Evolutionary conservation across 2,329 filamentous ascomycete genomes (phyloP), one percentile per base, ranked within the genome.

Genomic region (Nemania abortiva): DNA sequence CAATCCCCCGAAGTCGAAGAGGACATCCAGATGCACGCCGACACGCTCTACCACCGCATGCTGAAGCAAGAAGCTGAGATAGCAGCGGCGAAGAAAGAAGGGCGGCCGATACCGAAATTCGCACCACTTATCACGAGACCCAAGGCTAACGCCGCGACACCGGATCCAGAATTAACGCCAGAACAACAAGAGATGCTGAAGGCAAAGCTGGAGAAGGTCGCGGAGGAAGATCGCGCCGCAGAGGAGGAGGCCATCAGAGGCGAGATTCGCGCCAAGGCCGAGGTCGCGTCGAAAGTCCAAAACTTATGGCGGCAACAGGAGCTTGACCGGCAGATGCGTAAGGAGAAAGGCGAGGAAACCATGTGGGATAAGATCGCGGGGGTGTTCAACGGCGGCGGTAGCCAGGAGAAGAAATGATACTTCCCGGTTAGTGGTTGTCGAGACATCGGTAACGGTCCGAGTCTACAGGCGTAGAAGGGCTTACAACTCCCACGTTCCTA

Each of bases 21-120:
- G 79, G 89, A 91, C 74, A 94, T 99, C 70, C 96, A 98, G 81
- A 93, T 98, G 91, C 95, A 98, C 80, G 95, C 95, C 68, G 96
- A 99, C 82, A 89, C 89, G 71, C 86, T 99, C 49, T 99, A 94
- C 81, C 92, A 95, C 76, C 89, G 92, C 74, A 94, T 98, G 90
- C 81, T 97, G 45, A 87, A 89, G 70, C 94, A 97, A 78, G 95
- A 99, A 81, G 85, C 84, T 22, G 88, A 87, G 71, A 89, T 92
- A n/a, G 89, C 92, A 72, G 86, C 89, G 75, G 92, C 91, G 42
- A 90, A 90, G 79, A 84, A 86, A 63, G 86, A 88, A 72, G 89
- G 89, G 31, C 81, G 80, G n/a, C 84, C 87, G 0, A 78, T 84
- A 54, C 91, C 92, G 0, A 82, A 83, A 22, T 90, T 92, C 75